Percentiles rank a stretch among this genome's conserved stretches.
Evolutionary conservation across 2,329 filamentous ascomycete species (phyloP).

Genomic region (Colletotrichum kahawae): DNA sequence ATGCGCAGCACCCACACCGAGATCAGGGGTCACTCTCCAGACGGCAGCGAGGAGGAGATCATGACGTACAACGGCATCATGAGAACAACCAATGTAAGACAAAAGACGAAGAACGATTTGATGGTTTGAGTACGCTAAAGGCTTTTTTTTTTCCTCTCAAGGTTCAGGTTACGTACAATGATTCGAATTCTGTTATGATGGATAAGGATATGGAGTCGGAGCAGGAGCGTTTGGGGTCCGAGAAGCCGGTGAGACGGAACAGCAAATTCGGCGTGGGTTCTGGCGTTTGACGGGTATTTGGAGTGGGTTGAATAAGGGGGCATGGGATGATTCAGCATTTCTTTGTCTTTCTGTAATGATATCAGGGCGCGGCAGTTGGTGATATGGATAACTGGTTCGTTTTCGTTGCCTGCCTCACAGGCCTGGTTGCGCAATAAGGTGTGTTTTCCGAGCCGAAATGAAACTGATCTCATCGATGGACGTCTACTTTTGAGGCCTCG

Average conservation of each 20-base stretch:
- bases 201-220: neutral
- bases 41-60: conserved; percentile 42
- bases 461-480: neutral
- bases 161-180: conserved; percentile 3
- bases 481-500: neutral
- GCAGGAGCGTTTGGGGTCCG: neutral
- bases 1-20: conserved; percentile 35
- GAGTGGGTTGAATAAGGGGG: neutral
- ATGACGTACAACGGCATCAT: conserved; percentile 46
- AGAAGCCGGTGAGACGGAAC: neutral
- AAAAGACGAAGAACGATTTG: neutral
- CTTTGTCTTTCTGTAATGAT: neutral
- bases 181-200: neutral
- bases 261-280: neutral
- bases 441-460: neutral
- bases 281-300: neutral
- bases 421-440: neutral
- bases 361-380: neutral
- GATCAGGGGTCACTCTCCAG: conserved; percentile 37
- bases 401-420: neutral
- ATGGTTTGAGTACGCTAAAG: neutral
- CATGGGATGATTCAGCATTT: neutral
- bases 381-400: neutral
- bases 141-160: neutral
- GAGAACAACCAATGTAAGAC: conserved; percentile 1